Conservation (phyloP, 306 rosid genomes). For the Castanea mollissima region DNA sequence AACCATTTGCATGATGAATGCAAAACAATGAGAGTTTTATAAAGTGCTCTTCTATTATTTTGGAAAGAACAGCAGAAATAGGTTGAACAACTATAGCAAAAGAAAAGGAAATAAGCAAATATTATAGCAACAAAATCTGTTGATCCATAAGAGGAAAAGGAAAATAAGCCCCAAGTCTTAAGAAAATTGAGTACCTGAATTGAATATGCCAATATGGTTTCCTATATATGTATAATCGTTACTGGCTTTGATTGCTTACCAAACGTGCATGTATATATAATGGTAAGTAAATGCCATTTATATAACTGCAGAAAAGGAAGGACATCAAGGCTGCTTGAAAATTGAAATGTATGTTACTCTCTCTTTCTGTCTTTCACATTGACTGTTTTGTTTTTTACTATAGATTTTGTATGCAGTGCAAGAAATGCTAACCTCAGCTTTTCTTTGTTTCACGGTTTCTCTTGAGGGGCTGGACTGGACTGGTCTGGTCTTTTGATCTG, state of each 20-base stretch:
- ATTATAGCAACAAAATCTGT: neutral
- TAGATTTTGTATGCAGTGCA: neutral
- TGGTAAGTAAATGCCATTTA: conserved; percentile 28
- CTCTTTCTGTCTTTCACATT: neutral
- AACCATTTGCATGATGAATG: neutral
- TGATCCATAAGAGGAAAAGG: neutral
- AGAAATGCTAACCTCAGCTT: conserved; percentile 10
- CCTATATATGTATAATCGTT: neutral
- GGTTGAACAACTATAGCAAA: too few species aligned
- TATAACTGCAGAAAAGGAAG: conserved; percentile 9
- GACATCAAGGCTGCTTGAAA: conserved; percentile 11
- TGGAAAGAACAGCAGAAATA: neutral
- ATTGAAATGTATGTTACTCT: conserved; percentile 15
- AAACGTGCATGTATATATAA: conserved; percentile 24
- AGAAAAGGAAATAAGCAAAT: neutral
- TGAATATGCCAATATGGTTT: neutral
- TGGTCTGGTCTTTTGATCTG: too few species aligned
- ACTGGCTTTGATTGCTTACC: neutral
- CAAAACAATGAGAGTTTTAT: neutral
- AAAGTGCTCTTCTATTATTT: neutral
- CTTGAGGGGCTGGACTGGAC: neutral
- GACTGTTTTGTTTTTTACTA: neutral
- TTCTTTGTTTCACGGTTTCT: conserved; percentile 23
- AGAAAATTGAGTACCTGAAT: neutral
- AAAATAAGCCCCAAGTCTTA: neutral